Evolutionary conservation across 2,329 filamentous ascomycete species (phyloP), one percentile per base, ranked within the genome.

Genomic region (Exophiala sp.): DNA sequence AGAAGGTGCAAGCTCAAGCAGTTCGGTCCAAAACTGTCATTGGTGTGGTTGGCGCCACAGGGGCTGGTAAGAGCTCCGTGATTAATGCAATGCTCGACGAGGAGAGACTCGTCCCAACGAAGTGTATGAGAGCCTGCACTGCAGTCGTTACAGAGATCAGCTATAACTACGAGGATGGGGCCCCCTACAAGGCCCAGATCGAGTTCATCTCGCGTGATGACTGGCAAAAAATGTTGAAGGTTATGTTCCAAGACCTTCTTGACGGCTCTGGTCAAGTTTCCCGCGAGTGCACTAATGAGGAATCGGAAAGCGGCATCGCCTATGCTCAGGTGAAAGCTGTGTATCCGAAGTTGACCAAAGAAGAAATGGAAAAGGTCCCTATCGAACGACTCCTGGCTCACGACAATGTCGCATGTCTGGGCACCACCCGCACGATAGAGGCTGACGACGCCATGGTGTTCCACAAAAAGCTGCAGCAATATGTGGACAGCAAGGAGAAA

Each of bases 61-160:
- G 83, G 0, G 77, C 79, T 1, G 83, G 83, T 0, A 87, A 86
- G 62, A 81, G 76, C 16, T 82, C 78, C 1, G 70, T 85, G 0
- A 84, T 86, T 65, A 86, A 86, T 61, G 82, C 83, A 0, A 63
- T 86, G 33, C 70, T 86, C 0, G 81, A 85, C 29, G 80, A 86
- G 60, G 80, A 85, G 58, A 72, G 77, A n/a, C 68, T 81, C 12
- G 73, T 75, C 0, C 76, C 78, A 0, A 82, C 78, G 0, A 81
- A 79, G 58, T 81, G 81, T 63, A 80, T 85, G 76, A 70, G 80
- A 24, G 82, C 83, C 1, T 85, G 82, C 52, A 86, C 83, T 0
- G 81, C 82, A 0, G 79, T 81, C 0, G 75, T 83, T 0, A 86
- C 82, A 0, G 82, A 86, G 61, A 74, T 86, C 1, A 76, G 76